Evolutionary conservation across 2,329 filamentous ascomycete genomes (phyloP).

Genomic region (Colletotrichum sp.): DNA sequence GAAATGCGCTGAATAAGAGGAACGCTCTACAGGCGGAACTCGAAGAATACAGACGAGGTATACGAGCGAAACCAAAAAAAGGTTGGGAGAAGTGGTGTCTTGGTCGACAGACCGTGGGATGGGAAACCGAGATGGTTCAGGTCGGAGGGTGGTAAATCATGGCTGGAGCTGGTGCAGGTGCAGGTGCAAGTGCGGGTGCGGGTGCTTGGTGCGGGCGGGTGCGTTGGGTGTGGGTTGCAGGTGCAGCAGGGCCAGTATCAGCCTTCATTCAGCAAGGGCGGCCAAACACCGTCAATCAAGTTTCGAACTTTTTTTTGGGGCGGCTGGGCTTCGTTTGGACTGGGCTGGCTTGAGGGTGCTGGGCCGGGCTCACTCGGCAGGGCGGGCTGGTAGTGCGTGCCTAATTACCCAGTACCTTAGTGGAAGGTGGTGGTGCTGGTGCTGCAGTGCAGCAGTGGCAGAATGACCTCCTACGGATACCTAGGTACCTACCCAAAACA

Average conservation of each 20-base stretch:
- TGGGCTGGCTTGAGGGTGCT: background rate
- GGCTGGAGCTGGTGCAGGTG: background rate
- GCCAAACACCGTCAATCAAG: background rate
- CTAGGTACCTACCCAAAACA: background rate
- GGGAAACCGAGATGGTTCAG: background rate
- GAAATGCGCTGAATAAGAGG: background rate
- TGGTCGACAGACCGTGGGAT: background rate
- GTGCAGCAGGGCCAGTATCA: background rate
- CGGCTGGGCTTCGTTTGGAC: background rate
- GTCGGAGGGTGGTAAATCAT: background rate
- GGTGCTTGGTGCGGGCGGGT: background rate
- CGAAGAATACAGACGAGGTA: constrained; percentile 12
- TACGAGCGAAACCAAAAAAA: constrained; percentile 6
- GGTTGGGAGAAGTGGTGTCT: background rate
- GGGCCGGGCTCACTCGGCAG: background rate
- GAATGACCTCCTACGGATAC: background rate
- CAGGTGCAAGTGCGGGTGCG: background rate
- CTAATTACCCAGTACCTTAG: background rate
- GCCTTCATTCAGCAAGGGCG: background rate
- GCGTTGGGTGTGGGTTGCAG: background rate
- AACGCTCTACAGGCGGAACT: background rate
- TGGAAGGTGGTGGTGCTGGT: background rate
- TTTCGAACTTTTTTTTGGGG: background rate
- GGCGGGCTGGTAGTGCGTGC: background rate
- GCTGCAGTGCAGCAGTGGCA: background rate